Evolutionary conservation across 164 flowering plant genomes (phyloP).

Genomic region (Annona squamosa): DNA sequence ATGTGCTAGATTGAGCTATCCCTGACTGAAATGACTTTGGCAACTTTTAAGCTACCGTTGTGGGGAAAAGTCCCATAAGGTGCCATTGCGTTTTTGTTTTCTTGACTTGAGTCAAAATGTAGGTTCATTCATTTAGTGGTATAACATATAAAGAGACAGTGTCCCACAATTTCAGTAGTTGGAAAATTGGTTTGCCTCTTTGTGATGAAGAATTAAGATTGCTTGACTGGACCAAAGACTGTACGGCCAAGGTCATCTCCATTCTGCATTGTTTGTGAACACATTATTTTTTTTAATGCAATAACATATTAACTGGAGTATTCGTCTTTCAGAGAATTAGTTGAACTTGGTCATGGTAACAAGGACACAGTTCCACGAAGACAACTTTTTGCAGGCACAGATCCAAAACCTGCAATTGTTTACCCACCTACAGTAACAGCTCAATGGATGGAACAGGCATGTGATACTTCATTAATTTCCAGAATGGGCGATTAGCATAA

Average conservation of each 20-base stretch:
- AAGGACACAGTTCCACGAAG: conserved; percentile 70
- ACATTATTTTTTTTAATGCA: neutral
- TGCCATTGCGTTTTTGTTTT: too few relatives aligned
- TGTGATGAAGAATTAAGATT: neutral
- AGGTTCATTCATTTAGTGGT: neutral
- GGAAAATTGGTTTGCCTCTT: neutral
- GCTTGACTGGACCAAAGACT: neutral
- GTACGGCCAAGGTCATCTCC: too few relatives aligned
- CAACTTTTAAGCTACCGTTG: too few relatives aligned
- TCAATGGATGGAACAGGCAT: conserved; percentile 97
- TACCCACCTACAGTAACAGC: conserved; percentile 80
- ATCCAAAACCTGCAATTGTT: conserved; percentile 55
- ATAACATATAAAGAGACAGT: neutral
- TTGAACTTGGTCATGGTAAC: conserved; percentile 71
- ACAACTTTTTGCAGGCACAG: conserved; percentile 85
- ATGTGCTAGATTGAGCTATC: too few relatives aligned
- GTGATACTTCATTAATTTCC: neutral
- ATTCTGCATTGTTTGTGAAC: too few relatives aligned
- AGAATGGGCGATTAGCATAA: neutral
- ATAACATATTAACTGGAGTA: neutral
- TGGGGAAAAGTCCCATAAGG: too few relatives aligned
- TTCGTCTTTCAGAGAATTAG: conserved; percentile 60
- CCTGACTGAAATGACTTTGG: too few relatives aligned
- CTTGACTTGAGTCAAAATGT: too few relatives aligned
- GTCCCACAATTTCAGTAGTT: neutral